Evolutionary conservation across 225 moss, liverwort and hornwort genomes (phyloP).

Genomic region (Asterella californica): DNA sequence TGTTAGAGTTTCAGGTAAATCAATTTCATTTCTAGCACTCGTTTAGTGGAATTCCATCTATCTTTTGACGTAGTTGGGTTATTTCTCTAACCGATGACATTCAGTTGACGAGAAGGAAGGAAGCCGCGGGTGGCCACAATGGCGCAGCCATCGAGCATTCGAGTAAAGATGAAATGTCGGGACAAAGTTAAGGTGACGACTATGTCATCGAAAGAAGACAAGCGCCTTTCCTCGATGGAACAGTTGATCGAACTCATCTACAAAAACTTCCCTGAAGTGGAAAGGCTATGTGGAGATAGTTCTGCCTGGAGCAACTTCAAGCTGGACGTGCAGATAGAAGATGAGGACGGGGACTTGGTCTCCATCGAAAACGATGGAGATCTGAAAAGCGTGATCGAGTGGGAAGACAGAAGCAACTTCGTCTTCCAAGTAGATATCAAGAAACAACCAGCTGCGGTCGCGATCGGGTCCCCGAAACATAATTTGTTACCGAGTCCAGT

Average conservation of each 20-base stretch:
- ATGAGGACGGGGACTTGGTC: conserved; percentile 10
- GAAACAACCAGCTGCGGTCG: neutral
- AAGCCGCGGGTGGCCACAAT: too few species aligned
- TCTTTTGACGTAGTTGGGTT: too few species aligned
- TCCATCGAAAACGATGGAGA: conserved; percentile 24
- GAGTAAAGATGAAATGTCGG: conserved; percentile 22
- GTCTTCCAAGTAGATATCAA: neutral
- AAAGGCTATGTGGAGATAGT: neutral
- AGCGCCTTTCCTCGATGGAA: conserved; percentile 5
- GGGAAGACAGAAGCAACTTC: neutral
- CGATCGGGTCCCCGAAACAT: too few species aligned
- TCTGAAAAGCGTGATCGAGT: neutral
- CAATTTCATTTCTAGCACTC: too few species aligned
- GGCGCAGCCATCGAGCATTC: conserved; percentile 2
- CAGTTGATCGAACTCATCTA: conserved; percentile 18
- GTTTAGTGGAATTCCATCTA: too few species aligned
- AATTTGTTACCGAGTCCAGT: too few species aligned
- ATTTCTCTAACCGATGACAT: too few species aligned
- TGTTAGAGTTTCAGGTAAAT: too few species aligned
- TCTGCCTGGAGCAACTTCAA: neutral
- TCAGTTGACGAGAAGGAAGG: neutral
- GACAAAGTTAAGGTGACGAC: conserved; percentile 8
- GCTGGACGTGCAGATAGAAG: conserved; percentile 14
- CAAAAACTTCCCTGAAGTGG: conserved; percentile 21
- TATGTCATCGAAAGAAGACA: conserved; percentile 6